Evolutionary conservation across 2,329 filamentous ascomycete species (phyloP).

Genomic region (Fusarium sp.): DNA sequence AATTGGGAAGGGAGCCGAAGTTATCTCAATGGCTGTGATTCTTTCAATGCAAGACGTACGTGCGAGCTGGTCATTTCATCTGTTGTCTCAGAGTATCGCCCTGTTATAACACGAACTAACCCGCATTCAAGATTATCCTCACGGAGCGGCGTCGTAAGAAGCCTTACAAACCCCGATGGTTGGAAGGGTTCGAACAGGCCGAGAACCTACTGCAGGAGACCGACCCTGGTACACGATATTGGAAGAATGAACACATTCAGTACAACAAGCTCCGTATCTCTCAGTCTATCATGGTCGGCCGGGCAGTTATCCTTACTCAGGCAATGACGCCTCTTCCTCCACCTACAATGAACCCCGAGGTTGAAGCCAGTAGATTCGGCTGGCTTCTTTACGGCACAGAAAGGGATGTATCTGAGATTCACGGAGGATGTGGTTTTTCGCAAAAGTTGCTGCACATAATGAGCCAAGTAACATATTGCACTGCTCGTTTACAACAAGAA

Average conservation of each 20-base stretch:
- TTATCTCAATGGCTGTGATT: no score
- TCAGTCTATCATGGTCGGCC: constrained; percentile 54
- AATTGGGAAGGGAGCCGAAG: no score
- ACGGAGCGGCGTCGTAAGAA: no score
- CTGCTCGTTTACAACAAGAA: constrained; percentile 49
- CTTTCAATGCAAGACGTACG: no score
- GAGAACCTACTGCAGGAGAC: constrained; percentile 49
- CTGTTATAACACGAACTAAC: no score
- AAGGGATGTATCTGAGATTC: constrained; percentile 51
- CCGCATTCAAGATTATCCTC: no score
- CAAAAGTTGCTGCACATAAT: constrained; percentile 51
- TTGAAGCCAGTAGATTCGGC: constrained; percentile 48
- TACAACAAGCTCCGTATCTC: constrained; percentile 48
- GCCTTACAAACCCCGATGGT: no score
- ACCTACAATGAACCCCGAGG: constrained; percentile 43
- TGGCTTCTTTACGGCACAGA: constrained; percentile 53
- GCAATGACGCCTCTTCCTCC: constrained; percentile 50
- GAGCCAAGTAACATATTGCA: constrained; percentile 51
- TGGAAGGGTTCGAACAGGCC: constrained; percentile 49
- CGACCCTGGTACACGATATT: constrained; percentile 51
- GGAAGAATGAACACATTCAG: constrained; percentile 49
- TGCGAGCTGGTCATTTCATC: no score
- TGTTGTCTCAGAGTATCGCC: no score
- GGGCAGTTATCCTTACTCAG: constrained; percentile 53
- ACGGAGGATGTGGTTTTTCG: constrained; percentile 55